Evolutionary conservation across 176 grass and related monocot species (phyloP).

Genomic region (Chrysopogon serrulatus): DNA sequence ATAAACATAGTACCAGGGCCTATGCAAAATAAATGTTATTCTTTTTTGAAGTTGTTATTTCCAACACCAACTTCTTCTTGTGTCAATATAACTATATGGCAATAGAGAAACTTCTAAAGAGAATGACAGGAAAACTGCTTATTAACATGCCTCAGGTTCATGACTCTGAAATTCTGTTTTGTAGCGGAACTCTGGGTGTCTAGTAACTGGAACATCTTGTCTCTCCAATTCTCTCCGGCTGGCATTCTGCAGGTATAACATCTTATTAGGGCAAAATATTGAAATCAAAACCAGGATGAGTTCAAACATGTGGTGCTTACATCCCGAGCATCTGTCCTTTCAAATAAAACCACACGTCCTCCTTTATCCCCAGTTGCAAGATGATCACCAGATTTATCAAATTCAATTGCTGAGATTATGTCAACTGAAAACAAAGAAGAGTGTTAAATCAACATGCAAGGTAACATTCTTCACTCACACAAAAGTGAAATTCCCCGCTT

Average conservation of each 20-base stretch:
- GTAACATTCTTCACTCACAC: conserved; percentile 17
- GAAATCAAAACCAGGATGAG: conserved; percentile 10
- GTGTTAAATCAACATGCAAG: conserved; percentile 4
- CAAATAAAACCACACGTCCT: conserved; percentile 88
- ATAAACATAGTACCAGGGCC: neutral
- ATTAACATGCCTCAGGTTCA: conserved; percentile 71
- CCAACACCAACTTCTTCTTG: neutral
- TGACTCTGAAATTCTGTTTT: conserved; percentile 94
- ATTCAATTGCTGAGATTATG: conserved; percentile 93
- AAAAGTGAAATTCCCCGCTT: neutral
- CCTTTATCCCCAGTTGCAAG: conserved; percentile 94
- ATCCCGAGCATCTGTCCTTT: conserved; percentile 69
- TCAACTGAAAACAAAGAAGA: conserved; percentile 66
- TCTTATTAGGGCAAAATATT: conserved; percentile 26
- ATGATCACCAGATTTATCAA: conserved; percentile 93
- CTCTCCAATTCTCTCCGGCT: conserved; percentile 76
- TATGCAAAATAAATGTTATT: neutral
- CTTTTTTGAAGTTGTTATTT: neutral
- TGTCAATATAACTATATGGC: neutral
- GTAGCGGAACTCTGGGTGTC: conserved; percentile 79
- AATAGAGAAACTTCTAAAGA: neutral
- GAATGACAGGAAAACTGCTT: neutral
- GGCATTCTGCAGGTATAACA: conserved; percentile 41
- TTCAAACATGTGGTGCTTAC: conserved; percentile 48
- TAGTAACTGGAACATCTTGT: conserved; percentile 60